Evolutionary conservation across 2,329 filamentous ascomycete species (phyloP).

Genomic region (Claviceps sp.): DNA sequence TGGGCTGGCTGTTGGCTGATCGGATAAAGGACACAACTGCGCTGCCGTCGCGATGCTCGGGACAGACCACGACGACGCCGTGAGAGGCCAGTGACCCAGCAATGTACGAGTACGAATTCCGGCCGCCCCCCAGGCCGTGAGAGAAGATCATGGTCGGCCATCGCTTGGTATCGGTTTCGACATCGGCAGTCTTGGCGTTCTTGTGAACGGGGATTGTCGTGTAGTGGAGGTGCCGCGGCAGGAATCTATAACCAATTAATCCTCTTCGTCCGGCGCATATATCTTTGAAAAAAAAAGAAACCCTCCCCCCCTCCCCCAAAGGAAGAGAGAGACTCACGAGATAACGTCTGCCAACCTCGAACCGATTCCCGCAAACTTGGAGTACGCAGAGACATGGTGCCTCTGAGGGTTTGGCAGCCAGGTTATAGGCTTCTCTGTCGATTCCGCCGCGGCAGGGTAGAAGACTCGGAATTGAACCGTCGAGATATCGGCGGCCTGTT

Average conservation of each 20-base stretch:
- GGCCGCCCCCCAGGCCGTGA: constrained; percentile 67
- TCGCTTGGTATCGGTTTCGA: constrained; percentile 33
- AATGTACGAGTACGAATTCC: constrained; percentile 77
- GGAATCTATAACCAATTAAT: constrained; percentile 30
- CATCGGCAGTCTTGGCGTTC: constrained; percentile 53
- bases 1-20: constrained; percentile 33
- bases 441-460: constrained; percentile 52
- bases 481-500: constrained; percentile 42
- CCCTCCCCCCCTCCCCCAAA: too few relatives aligned
- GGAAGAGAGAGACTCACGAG: constrained; percentile 41
- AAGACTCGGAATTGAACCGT: constrained; percentile 74
- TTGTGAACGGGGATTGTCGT: constrained; percentile 59
- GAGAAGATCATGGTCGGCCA: constrained; percentile 82
- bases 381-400: constrained; percentile 61
- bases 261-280: not conserved
- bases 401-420: constrained; percentile 72
- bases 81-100: constrained; percentile 67
- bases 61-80: constrained; percentile 66
- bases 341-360: constrained; percentile 42
- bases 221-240: constrained; percentile 60
- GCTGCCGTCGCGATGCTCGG: constrained; percentile 74
- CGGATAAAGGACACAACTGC: constrained; percentile 62
- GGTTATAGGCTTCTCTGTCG: constrained; percentile 45
- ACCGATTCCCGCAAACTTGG: constrained; percentile 58
- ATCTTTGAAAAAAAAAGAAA: not conserved